A percentile compares a stretch with the other conserved stretches of the same genome.
These are phyloP conservation scores for Coniella lustricola DNA, from an alignment of 2,329 filamentous ascomycete genomes.

Conservation along the genomic window DNA sequence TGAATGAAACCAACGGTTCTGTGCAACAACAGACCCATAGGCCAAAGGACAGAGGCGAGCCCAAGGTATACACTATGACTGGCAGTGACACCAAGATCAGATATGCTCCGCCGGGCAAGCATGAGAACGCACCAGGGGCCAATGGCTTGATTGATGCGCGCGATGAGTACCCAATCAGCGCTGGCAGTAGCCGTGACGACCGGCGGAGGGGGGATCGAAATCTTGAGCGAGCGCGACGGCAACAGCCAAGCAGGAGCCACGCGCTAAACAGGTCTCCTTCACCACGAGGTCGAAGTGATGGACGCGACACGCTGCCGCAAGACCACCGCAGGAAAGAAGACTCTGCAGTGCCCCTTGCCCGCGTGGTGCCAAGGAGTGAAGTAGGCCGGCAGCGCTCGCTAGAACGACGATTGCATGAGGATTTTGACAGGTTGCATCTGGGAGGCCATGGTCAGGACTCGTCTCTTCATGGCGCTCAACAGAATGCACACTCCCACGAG, in stretches of 20 bases:
- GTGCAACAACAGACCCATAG: not conserved
- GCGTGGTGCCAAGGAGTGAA: constrained; percentile 10
- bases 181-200: not conserved
- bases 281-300: not conserved
- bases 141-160: not conserved
- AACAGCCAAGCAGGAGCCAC: not conserved
- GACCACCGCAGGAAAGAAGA: not conserved
- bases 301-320: not conserved
- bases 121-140: not conserved
- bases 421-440: not conserved
- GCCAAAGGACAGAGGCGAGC: not conserved
- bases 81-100: not conserved
- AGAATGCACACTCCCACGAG: not conserved
- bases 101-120: not conserved
- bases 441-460: not conserved
- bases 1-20: not conserved
- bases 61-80: not conserved
- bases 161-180: not conserved
- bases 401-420: not conserved
- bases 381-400: constrained; percentile 5
- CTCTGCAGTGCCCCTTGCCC: not conserved
- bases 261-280: not conserved
- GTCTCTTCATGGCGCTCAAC: not conserved
- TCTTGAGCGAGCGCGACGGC: not conserved
- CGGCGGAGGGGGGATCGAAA: not conserved